A percentile compares a stretch with the other conserved stretches of the same genome.
phyloP scores from a whole-genome alignment of 148 eudicot species.

The Chenopodium album region DNA sequence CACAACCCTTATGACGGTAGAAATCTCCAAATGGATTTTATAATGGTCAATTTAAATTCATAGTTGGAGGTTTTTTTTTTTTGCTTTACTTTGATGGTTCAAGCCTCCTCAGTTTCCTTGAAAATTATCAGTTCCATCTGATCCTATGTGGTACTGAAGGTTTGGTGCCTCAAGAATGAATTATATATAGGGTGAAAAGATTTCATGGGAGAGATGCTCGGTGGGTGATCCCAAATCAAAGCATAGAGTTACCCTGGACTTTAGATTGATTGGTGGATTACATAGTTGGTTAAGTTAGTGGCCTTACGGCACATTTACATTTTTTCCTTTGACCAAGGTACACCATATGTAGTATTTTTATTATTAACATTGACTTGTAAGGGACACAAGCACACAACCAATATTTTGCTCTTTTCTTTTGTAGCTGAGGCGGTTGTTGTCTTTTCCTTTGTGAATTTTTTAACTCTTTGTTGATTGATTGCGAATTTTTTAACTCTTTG shows the following conservation, averaged over 20 bases:
- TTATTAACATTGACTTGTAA: not conserved
- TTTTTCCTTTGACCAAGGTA: not conserved
- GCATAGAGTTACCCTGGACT: not conserved
- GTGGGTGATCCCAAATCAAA: not conserved
- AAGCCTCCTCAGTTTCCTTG: not conserved
- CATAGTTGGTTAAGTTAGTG: not conserved
- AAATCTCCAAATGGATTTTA: not conserved
- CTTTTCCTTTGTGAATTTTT: not conserved
- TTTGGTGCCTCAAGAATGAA: not conserved
- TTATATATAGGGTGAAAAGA: not conserved
- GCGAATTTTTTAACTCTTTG: not conserved
- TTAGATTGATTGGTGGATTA: not conserved
- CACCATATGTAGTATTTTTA: not conserved
- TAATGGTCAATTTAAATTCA: not conserved
- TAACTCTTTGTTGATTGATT: conserved; percentile 5
- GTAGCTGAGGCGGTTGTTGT: not conserved
- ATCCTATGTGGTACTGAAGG: not conserved
- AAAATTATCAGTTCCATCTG: not conserved
- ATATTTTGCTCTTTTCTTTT: not conserved
- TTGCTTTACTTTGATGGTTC: not conserved
- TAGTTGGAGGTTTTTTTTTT: not conserved
- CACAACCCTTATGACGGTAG: not conserved
- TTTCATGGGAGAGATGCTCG: not conserved
- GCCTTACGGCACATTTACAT: not conserved
- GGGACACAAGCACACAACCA: not conserved